phyloP scores from a whole-genome alignment of 2,329 filamentous ascomycete genomes.

The Nemania serpens region DNA sequence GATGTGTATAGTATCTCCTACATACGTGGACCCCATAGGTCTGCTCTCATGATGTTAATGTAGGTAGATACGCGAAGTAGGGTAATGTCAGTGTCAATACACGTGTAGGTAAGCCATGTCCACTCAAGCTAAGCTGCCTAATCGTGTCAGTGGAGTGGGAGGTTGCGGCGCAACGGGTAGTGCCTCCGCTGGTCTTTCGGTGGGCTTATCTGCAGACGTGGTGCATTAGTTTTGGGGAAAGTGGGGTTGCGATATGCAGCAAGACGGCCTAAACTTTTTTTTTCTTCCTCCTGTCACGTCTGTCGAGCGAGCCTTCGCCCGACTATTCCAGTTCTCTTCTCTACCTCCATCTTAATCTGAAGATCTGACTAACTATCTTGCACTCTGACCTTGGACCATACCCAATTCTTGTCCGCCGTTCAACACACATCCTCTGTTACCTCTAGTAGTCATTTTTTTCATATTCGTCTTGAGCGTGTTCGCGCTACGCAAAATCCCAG shows the following conservation, averaged over 20 bases:
- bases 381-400: background rate
- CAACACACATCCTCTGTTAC: background rate
- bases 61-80: no score
- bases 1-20: no score
- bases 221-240: conserved; percentile 31
- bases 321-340: conserved; percentile 12
- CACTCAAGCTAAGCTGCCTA: no score
- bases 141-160: background rate
- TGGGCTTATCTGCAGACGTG: conserved; percentile 29
- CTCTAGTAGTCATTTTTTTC: background rate
- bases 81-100: no score
- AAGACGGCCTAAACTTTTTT: conserved; percentile 31
- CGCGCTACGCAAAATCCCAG: background rate
- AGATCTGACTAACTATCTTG: background rate
- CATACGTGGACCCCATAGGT: no score
- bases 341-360: conserved; percentile 8
- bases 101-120: no score
- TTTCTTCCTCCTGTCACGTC: conserved; percentile 22
- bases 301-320: conserved; percentile 6
- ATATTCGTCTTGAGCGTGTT: conserved; percentile 11
- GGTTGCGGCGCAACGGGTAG: conserved; percentile 29
- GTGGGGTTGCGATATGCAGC: conserved; percentile 33
- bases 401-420: background rate
- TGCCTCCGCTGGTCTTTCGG: background rate
- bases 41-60: no score